A percentile compares a stretch with the other conserved stretches of the same genome.
Conservation (phyloP, 176 grass and related monocot genomes). For the Hyparrhenia diplandra region DNA sequence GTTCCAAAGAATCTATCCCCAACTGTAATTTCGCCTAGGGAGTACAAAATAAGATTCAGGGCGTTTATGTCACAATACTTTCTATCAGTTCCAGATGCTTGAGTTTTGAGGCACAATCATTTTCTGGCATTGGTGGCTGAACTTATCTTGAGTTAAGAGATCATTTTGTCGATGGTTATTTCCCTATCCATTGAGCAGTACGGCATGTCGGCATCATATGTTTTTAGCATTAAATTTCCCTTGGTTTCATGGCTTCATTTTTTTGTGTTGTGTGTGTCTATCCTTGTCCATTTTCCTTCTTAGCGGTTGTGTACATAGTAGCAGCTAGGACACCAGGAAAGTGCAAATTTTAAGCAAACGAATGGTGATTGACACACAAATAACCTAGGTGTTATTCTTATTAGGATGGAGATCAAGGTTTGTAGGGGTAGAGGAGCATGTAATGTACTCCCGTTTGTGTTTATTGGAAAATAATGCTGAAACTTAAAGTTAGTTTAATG, state of each 20-base stretch:
- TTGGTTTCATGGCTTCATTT: conserved; percentile 8
- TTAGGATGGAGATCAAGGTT: conserved; percentile 1
- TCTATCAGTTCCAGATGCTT: conserved; percentile 57
- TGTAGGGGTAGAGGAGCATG: neutral
- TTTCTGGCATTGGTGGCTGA: neutral
- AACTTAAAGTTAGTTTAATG: neutral
- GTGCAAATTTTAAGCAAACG: conserved; percentile 26
- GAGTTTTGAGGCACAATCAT: conserved; percentile 28
- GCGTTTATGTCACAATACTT: conserved; percentile 66
- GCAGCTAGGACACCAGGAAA: conserved; percentile 22
- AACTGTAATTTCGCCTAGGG: conserved; percentile 78
- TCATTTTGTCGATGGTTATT: neutral
- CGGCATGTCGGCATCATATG: neutral
- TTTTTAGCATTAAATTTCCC: conserved; percentile 13
- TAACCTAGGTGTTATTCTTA: conserved; percentile 6
- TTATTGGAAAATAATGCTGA: too few species aligned
- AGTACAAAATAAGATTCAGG: conserved; percentile 80
- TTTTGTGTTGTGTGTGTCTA: conserved; percentile 18
- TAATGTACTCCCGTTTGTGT: conserved; percentile 1
- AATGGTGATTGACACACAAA: conserved; percentile 3
- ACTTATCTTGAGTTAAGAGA: neutral
- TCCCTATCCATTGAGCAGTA: neutral
- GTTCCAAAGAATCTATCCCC: conserved; percentile 78
- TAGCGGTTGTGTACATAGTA: conserved; percentile 46
- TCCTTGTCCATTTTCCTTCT: conserved; percentile 30